phyloP scores from a whole-genome alignment of 2,329 filamentous ascomycete species.

The Colletotrichum camelliae region DNA sequence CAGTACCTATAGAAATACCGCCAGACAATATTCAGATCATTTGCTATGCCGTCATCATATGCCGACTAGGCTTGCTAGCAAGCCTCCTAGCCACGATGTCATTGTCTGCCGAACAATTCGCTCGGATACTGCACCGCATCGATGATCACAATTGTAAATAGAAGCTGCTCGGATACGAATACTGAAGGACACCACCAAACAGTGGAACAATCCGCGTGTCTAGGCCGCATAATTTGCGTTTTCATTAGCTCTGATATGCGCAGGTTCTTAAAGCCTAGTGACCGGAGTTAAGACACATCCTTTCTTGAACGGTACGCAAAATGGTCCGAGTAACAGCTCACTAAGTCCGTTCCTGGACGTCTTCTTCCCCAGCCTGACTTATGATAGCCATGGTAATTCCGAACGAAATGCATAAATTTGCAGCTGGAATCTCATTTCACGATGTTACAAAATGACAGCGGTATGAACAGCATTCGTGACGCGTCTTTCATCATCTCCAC shows the following conservation, averaged over 20 bases:
- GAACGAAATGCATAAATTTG: background rate
- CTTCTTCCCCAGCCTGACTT: background rate
- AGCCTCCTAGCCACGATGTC: background rate
- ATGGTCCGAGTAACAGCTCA: background rate
- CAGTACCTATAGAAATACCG: background rate
- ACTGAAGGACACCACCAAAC: background rate
- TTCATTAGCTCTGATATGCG: background rate
- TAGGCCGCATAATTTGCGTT: background rate
- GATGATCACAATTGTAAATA: background rate
- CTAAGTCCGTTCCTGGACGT: background rate
- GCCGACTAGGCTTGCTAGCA: background rate
- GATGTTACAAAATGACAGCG: background rate
- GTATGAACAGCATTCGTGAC: background rate
- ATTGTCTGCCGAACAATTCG: background rate
- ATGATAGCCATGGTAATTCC: background rate
- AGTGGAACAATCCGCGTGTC: background rate
- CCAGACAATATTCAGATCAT: background rate
- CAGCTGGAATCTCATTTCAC: background rate
- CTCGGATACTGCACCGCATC: background rate
- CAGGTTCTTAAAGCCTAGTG: background rate
- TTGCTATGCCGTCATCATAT: background rate
- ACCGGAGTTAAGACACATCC: background rate
- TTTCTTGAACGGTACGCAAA: background rate
- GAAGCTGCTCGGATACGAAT: background rate
- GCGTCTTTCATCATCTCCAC: background rate